These are phyloP conservation scores for Quercus ilex DNA, from an alignment of 306 rosid species.

Conservation along the genomic window DNA sequence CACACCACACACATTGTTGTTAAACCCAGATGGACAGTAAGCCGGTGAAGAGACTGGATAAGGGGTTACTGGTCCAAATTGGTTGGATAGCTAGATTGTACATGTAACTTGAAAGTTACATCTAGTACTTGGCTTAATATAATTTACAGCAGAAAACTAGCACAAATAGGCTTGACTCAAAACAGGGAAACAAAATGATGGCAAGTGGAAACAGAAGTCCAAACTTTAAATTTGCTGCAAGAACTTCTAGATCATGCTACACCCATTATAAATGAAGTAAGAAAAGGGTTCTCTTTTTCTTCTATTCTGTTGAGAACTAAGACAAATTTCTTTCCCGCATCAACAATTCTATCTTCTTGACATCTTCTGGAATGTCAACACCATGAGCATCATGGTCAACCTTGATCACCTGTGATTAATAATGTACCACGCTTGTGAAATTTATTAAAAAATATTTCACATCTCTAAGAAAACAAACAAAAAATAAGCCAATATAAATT, in stretches of 20 bases:
- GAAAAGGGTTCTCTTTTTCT: background rate
- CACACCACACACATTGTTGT: too few relatives aligned
- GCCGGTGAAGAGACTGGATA: too few relatives aligned
- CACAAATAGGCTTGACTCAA: background rate
- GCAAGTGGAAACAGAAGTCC: background rate
- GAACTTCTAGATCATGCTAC: background rate
- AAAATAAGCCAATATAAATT: too few relatives aligned
- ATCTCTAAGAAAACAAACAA: too few relatives aligned
- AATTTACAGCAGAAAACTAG: background rate
- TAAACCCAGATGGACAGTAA: too few relatives aligned
- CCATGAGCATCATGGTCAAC: conserved; percentile 96
- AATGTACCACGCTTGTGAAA: too few relatives aligned
- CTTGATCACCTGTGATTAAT: conserved; percentile 62
- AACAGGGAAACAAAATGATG: background rate
- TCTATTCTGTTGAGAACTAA: conserved; percentile 19
- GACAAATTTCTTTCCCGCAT: conserved; percentile 66
- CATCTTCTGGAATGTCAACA: conserved; percentile 84
- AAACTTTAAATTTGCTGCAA: background rate
- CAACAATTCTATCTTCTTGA: conserved; percentile 71
- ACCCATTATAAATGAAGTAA: background rate
- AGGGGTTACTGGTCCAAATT: too few relatives aligned
- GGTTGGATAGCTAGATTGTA: too few relatives aligned
- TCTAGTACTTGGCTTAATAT: too few relatives aligned
- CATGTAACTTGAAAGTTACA: too few relatives aligned
- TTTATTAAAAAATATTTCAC: too few relatives aligned